A percentile compares a stretch with the other conserved stretches of the same genome.
These are phyloP conservation scores for Tephrocybe sp. DNA, from an alignment of 768 basidiomycete species.

Conservation along the genomic window DNA sequence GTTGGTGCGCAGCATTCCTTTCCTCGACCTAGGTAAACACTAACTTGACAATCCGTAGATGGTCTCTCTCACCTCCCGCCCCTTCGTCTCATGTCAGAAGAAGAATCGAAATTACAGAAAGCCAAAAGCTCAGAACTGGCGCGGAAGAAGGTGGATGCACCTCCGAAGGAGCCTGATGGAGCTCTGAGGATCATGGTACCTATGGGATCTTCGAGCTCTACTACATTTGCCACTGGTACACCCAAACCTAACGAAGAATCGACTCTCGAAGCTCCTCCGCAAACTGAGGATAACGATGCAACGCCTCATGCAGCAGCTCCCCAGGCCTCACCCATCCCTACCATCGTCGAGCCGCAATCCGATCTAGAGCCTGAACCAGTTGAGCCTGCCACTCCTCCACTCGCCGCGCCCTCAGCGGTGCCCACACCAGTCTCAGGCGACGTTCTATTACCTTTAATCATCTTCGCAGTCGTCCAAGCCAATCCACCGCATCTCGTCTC, in stretches of 20 bases:
- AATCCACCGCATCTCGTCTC: conserved; percentile 84
- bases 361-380: conserved; percentile 1
- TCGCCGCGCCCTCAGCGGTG: conserved; percentile 18
- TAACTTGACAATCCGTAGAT: conserved; percentile 40
- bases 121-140: conserved; percentile 15
- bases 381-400: conserved; percentile 6
- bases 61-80: conserved; percentile 75
- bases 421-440: conserved; percentile 77
- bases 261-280: not conserved
- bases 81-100: conserved; percentile 70
- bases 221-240: not conserved
- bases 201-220: not conserved
- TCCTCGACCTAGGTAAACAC: not conserved
- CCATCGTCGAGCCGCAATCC: conserved; percentile 17
- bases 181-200: conserved; percentile 19
- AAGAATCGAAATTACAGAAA: conserved; percentile 30
- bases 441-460: conserved; percentile 89
- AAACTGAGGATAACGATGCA: conserved; percentile 2
- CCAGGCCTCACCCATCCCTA: conserved; percentile 11
- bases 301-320: conserved; percentile 6
- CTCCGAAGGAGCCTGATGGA: conserved; percentile 22
- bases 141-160: conserved; percentile 13
- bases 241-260: not conserved
- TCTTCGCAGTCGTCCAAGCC: conserved; percentile 90
- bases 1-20: conserved; percentile 59